Evolutionary conservation across 306 rosid species (phyloP), one percentile per base, ranked within the genome.

Genomic region (Argentina anserina): DNA sequence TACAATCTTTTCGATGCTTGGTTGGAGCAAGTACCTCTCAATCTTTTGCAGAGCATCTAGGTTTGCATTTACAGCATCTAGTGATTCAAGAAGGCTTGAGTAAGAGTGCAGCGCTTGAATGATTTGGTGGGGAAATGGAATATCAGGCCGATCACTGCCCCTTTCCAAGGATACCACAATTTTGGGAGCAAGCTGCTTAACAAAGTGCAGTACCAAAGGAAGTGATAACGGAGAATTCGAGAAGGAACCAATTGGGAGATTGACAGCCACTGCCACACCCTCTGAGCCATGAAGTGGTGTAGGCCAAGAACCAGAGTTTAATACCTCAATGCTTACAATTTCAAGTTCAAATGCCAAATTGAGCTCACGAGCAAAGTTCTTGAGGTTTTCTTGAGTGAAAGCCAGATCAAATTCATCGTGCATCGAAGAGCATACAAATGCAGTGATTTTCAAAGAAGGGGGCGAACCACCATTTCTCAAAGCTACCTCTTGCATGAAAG

Each of bases 401-500:
- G 86, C 75, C 11, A 93, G 87, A 81, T 91, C 97, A 5, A 93
- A 68, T 59, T 91, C 90, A 7, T 89, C 90, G 0, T 82, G 80
- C 47, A 75, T 70, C 10, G 89, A 82, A 28, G 90, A 75, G 15
- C 90, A 83, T 10, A 83, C 90, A 76, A 93, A 84, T 26, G 96
- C 96, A 47, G 96, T 93, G 80, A 93, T 87, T 76, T 84, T 91
- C 33, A 93, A 87, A 78, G 83, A 79, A 45, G 88, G 84, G 36
- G 88, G 84, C 17, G 87, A 70, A 66, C 87, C 83, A 1, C 83
- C 84, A 74, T 81, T 90, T 68, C 90, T 84, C 53, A 89, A 76
- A 47, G 94, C 94, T 9, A 91, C 77, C 79, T 93, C 98, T 64
- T 89, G 94, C 91, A 93, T 91, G 62, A 93, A 83, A 52, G 98